Percentiles rank a stretch among this genome's conserved stretches.
Evolutionary conservation across 192 early-diverging fungal species (phyloP).

Genomic region (Cladochytrium replicatum): DNA sequence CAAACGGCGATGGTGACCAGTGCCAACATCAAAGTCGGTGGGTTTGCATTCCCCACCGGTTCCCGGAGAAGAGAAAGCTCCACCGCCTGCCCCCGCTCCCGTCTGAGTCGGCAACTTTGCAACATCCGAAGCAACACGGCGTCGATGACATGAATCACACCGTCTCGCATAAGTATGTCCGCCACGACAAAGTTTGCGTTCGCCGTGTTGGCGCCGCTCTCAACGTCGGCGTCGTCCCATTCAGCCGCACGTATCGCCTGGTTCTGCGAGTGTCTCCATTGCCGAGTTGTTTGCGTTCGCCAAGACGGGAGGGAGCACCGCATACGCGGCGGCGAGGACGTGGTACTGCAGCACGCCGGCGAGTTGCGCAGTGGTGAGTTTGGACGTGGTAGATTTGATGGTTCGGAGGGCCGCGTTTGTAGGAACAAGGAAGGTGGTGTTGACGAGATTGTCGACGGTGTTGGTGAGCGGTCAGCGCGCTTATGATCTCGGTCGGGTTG

Average conservation of each 20-base stretch:
- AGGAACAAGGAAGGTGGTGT: conserved; percentile 38
- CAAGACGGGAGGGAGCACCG: background rate
- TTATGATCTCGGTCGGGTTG: conserved; percentile 5
- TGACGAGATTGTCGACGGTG: conserved; percentile 14
- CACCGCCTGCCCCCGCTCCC: no score
- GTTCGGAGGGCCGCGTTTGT: conserved; percentile 29
- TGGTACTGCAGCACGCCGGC: conserved; percentile 22
- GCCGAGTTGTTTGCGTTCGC: conserved; percentile 2
- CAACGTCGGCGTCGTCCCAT: conserved; percentile 16
- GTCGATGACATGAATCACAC: conserved; percentile 39
- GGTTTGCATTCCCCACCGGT: no score
- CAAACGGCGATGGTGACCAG: no score
- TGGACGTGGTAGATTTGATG: conserved; percentile 4
- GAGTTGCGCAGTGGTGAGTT: conserved; percentile 14
- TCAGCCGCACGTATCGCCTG: no score
- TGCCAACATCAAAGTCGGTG: no score
- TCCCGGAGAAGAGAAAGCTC: no score
- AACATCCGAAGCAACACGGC: conserved; percentile 33
- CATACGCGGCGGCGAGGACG: conserved; percentile 3
- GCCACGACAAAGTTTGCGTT: conserved; percentile 26
- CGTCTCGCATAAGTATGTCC: conserved; percentile 25
- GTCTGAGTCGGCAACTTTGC: no score
- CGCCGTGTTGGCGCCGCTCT: conserved; percentile 21
- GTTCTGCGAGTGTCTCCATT: conserved; percentile 1
- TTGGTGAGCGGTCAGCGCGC: conserved; percentile 10